Evolutionary conservation across 208 protist species (phyloP).

Genomic region (Crithidia sp.): DNA sequence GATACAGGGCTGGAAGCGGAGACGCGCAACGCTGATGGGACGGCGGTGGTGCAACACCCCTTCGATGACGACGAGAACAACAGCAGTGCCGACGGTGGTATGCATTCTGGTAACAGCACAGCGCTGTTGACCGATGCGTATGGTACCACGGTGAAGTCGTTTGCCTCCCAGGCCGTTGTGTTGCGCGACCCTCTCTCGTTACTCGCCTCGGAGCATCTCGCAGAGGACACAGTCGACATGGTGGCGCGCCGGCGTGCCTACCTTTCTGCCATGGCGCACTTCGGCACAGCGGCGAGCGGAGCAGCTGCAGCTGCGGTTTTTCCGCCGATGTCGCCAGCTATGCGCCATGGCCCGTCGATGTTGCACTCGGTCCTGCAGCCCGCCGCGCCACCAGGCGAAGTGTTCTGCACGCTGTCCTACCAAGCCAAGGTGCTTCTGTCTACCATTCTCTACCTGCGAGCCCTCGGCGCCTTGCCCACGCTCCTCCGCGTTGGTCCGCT

Average conservation of each 20-base stretch:
- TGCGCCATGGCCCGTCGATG: neutral
- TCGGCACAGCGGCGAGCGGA: slow-evolving; percentile 12
- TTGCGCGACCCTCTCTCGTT: slow-evolving; percentile 53
- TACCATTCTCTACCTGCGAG: slow-evolving; percentile 73
- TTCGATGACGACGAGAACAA: too few species aligned
- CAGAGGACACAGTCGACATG: slow-evolving; percentile 35
- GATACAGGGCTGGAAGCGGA: neutral
- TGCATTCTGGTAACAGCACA: neutral
- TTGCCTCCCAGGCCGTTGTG: slow-evolving; percentile 52
- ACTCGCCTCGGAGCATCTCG: slow-evolving; percentile 61
- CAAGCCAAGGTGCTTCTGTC: slow-evolving; percentile 74
- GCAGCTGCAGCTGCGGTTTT: slow-evolving; percentile 1
- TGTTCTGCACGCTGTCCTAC: slow-evolving; percentile 64
- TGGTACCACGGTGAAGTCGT: slow-evolving; percentile 13
- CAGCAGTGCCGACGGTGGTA: too few species aligned
- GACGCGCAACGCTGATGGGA: too few species aligned
- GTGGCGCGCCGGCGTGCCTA: slow-evolving; percentile 21
- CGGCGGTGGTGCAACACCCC: too few species aligned
- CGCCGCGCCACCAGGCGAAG: slow-evolving; percentile 31
- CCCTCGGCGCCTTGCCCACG: slow-evolving; percentile 82
- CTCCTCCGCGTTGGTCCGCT: slow-evolving; percentile 74
- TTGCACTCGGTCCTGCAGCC: slow-evolving; percentile 34
- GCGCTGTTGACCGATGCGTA: neutral
- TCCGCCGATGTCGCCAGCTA: neutral
- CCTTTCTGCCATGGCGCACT: slow-evolving; percentile 20